Percentiles rank a stretch among this genome's conserved stretches.
Conservation (phyloP, 2,329 filamentous ascomycete genomes). For the Trichophyton simii region DNA sequence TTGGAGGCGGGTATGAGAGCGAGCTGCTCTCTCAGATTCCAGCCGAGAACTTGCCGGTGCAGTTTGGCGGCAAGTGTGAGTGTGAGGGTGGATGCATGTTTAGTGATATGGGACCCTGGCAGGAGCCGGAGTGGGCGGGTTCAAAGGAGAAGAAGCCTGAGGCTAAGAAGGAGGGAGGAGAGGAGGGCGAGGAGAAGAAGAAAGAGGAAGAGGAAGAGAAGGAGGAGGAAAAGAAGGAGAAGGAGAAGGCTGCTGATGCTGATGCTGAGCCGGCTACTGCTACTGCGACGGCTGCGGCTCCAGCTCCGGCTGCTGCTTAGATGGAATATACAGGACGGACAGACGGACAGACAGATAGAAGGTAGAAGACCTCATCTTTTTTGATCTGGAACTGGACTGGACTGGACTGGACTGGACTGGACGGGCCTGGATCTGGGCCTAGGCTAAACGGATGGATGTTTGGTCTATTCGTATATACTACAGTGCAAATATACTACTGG, state of each 20-base stretch:
- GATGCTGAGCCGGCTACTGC: not conserved
- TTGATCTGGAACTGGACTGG: not conserved
- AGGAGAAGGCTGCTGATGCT: not conserved
- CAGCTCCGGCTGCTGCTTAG: too few relatives aligned
- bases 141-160: slow-evolving; percentile 33
- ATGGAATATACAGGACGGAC: not conserved
- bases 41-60: slow-evolving; percentile 75
- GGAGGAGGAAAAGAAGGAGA: not conserved
- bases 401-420: not conserved
- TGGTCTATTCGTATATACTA: not conserved
- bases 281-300: not conserved
- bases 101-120: slow-evolving; percentile 85
- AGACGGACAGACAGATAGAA: not conserved
- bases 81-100: slow-evolving; percentile 73
- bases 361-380: not conserved
- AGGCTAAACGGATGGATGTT: not conserved
- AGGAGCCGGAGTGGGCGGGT: slow-evolving; percentile 34
- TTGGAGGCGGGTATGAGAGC: slow-evolving; percentile 68
- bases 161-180: slow-evolving; percentile 11
- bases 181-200: slow-evolving; percentile 19
- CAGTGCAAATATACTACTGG: not conserved
- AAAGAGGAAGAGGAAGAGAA: slow-evolving; percentile 6
- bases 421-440: too few relatives aligned
- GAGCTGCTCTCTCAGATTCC: slow-evolving; percentile 77
- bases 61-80: slow-evolving; percentile 71